A percentile compares a stretch with the other conserved stretches of the same genome.
These are phyloP conservation scores for Prunella vulgaris DNA, from an alignment of 257 asterid species.

Conservation along the genomic window DNA sequence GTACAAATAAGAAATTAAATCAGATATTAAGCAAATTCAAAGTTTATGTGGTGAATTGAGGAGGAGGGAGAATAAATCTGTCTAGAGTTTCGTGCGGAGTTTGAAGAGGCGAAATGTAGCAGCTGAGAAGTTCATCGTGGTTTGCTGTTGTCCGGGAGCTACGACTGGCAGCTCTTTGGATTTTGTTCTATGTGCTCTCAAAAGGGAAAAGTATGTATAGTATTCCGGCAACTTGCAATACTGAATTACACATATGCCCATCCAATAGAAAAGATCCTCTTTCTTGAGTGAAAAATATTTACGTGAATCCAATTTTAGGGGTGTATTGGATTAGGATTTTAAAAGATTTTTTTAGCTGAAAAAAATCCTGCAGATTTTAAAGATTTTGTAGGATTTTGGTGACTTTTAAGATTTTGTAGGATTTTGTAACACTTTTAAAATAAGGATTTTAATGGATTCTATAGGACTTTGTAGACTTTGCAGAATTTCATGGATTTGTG, in stretches of 20 bases:
- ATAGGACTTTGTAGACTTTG: too few relatives aligned
- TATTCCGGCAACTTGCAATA: constrained; percentile 29
- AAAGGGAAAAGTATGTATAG: background rate
- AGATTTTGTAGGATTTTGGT: too few relatives aligned
- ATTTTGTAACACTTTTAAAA: too few relatives aligned
- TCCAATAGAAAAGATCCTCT: background rate
- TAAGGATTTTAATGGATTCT: too few relatives aligned
- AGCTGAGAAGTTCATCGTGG: constrained; percentile 42
- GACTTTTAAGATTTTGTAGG: too few relatives aligned
- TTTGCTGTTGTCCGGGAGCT: constrained; percentile 25
- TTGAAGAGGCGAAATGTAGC: constrained; percentile 41
- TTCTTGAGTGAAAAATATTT: too few relatives aligned
- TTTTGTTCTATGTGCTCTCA: constrained; percentile 15
- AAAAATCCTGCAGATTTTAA: too few relatives aligned
- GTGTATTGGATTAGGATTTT: too few relatives aligned
- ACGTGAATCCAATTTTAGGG: too few relatives aligned
- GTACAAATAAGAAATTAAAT: background rate
- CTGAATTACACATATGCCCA: constrained; percentile 29
- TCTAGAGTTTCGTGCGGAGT: constrained; percentile 32
- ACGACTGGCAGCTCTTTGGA: constrained; percentile 23
- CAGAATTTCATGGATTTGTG: too few relatives aligned
- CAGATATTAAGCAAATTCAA: too few relatives aligned
- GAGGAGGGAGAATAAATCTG: background rate
- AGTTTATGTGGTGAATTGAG: background rate
- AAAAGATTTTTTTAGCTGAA: too few relatives aligned